Evolutionary conservation across 1,284 basidiomycete genomes (phyloP).

Genomic region (Schizophyllum commune): DNA sequence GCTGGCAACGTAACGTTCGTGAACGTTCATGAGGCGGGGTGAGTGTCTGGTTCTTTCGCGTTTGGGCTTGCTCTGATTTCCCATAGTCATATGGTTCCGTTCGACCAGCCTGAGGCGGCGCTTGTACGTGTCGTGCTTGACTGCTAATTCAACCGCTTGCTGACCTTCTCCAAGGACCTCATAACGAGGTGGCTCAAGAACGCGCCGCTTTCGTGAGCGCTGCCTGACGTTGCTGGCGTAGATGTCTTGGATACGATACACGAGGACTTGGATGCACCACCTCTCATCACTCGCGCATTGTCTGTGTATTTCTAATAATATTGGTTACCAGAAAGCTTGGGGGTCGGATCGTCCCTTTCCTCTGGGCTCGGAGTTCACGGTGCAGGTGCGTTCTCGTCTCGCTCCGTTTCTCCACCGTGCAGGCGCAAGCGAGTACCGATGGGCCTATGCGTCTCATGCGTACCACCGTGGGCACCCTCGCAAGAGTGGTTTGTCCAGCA

Average conservation of each 20-base stretch:
- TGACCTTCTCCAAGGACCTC: neutral
- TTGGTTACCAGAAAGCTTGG: neutral
- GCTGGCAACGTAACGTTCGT: slow-evolving; percentile 77
- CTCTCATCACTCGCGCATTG: neutral
- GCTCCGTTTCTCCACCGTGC: too few relatives aligned
- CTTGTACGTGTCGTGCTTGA: slow-evolving; percentile 35
- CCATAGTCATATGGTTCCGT: slow-evolving; percentile 80
- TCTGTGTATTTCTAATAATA: neutral
- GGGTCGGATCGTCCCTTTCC: too few relatives aligned
- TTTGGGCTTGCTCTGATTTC: slow-evolving; percentile 10
- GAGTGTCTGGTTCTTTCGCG: slow-evolving; percentile 17
- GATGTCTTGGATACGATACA: neutral
- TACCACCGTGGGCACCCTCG: too few relatives aligned
- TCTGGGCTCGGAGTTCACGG: too few relatives aligned
- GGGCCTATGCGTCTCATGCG: too few relatives aligned
- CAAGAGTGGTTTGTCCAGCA: too few relatives aligned
- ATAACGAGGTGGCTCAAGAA: neutral
- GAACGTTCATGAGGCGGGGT: slow-evolving; percentile 68
- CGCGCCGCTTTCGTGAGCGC: neutral
- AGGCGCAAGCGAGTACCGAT: too few relatives aligned
- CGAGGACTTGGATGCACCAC: too few relatives aligned
- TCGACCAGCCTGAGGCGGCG: slow-evolving; percentile 75
- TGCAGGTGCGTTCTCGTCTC: too few relatives aligned
- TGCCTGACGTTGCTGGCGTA: neutral
- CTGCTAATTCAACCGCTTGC: too few relatives aligned